Evolutionary conservation across 2,329 filamentous ascomycete species (phyloP), one percentile per base, ranked within the genome.

Genomic region (Volutella citrinella): DNA sequence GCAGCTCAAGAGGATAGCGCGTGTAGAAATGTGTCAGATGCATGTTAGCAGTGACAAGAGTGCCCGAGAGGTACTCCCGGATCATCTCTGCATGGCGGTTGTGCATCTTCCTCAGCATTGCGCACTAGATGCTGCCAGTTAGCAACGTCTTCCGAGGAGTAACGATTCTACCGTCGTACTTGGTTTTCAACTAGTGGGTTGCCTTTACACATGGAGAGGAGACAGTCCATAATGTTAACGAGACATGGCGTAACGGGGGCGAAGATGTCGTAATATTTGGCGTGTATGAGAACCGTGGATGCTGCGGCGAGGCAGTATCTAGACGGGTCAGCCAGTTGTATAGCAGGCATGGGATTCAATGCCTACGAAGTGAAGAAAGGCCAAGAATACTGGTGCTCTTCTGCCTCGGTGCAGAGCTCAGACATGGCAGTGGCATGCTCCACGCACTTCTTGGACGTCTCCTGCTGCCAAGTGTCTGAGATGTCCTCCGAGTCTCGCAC

Each of bases 21-120:
- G 40, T 41, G 11, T 43, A 38, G 21, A 43, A 43, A 9, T 43
- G 40, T 6, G 37, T 41, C 23, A 43, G 21, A 25, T 41, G 33
- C 16, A 43, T 4, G 15, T 43, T 38, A 4, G 40, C 34, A 11
- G 40, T 41, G 5, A 35, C 22, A 6, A 43, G 21, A 5, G 37
- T 43, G 5, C 33, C 37, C 23, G 37, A 32, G 11, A 27, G 22
- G 19, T 43, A 43, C 12, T 34, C 36, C 11, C 30, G 21, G 11
- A 41, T 33, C 40, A 41, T 43, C 14, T n/a, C 24, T 6, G 25
- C 28, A 21, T 43, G 40, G 4, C 36, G 13, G 5, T 27, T 34
- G 10, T 43, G 26, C 40, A 43, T 43, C 10, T 33, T 36, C 13
- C 40, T 26, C 10, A 43, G 16, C 37, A 38, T 43, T 12, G 37